Base-by-base conservation (phyloP, 495 filamentous ascomycete genomes). In the Penicillium tannophilum region DNA sequence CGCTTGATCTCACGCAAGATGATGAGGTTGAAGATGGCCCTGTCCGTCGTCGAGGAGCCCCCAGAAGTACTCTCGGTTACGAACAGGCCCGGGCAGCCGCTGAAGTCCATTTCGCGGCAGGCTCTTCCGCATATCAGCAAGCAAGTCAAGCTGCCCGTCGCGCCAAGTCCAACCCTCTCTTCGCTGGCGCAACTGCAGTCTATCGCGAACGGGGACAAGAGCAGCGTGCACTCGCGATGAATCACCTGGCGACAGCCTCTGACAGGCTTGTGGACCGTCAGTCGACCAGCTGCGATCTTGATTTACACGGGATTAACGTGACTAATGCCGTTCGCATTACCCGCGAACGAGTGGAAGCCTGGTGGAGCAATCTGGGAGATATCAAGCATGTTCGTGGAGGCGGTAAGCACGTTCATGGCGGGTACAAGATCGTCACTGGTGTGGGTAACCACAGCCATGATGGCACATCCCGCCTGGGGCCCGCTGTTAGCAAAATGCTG, bases 231-330 rank as follows among this genome's bases (percentile, higher is more conserved):
- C 70, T 75, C 28, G 76, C 79, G 0, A 79, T 76, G 56, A 68
- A 65, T 2, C 72, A 78, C 10, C 70, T 73, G 9, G 70, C 79
- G 0, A 74, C 74, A 1, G 80, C 82, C 0, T 88, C 90, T 0
- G 84, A 91, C 62, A 70, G 72, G 5, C 75, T 84, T 16, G 91
- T 91, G 2, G 74, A 82, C 5, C 60, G 66, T 2, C 85, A 90
- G 58, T 90, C 85, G 45, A 81, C 76, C 1, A 3, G 73, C 71
- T 58, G 72, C 68, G 61, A 66, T 6, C 72, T 96, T 10, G 92
- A 98, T 74, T 76, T 98, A 24, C 94, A 98, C 67, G 92, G 92
- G 11, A 84, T 95, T 14, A 86, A 79, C 23, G 93, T 97, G 1
- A 72, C 84, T 39, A 89, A 96, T 69, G 93, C 87, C 0, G 78